These are phyloP conservation scores for Boechera retrofracta DNA, from an alignment of 345 rosid species.

Conservation along the genomic window DNA sequence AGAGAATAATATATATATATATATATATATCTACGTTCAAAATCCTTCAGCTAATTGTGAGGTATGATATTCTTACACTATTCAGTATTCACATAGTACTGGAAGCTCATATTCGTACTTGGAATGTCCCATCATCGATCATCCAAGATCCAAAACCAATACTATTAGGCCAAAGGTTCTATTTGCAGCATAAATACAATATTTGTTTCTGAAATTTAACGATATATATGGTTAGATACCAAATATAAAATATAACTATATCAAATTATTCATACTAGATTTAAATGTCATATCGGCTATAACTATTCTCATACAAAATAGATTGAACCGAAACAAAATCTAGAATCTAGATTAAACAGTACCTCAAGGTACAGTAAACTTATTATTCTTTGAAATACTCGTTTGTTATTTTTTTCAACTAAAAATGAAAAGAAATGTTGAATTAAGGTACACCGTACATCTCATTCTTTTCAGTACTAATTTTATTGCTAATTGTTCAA, in stretches of 20 bases:
- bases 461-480: not conserved
- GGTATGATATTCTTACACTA: not conserved
- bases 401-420: too few species aligned
- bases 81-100: too few species aligned
- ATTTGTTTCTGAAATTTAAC: not conserved
- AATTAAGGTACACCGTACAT: not conserved
- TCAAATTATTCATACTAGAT: too few species aligned
- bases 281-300: not conserved
- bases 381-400: not conserved
- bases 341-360: not conserved
- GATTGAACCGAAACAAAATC: not conserved
- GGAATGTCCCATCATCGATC: not conserved
- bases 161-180: not conserved
- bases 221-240: not conserved
- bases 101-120: not conserved
- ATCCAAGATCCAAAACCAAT: not conserved
- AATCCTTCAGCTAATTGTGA: not conserved
- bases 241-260: not conserved
- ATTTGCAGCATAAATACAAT: not conserved
- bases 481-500: too few species aligned
- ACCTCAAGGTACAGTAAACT: not conserved
- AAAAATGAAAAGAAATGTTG: not conserved
- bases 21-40: not conserved
- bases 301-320: not conserved
- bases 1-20: constrained; percentile 7